A percentile compares a stretch with the other conserved stretches of the same genome.
These are phyloP conservation scores for Pythium coloratum DNA, from an alignment of 352 stramenopile genomes.

Conservation along the genomic window DNA sequence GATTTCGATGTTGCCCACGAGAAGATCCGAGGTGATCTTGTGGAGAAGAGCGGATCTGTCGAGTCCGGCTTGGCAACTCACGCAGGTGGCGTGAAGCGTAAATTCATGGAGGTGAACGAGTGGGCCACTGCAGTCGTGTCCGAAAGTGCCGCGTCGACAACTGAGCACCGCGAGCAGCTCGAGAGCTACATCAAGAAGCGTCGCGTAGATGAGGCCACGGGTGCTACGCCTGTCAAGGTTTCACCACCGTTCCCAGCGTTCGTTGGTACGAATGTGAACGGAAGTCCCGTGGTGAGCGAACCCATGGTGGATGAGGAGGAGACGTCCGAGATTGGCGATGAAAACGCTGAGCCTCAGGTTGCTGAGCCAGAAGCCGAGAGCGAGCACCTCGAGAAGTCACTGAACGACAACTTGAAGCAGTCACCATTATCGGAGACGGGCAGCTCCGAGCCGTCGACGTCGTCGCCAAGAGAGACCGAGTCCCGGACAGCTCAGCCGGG, in stretches of 20 bases:
- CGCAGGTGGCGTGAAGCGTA: slow-evolving; percentile 23
- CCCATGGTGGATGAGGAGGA: neutral
- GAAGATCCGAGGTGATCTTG: slow-evolving; percentile 7
- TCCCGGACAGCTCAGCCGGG: neutral
- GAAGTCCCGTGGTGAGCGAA: neutral
- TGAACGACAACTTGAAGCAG: slow-evolving; percentile 11
- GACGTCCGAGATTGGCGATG: neutral
- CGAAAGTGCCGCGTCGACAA: slow-evolving; percentile 10
- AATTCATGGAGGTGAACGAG: slow-evolving; percentile 13
- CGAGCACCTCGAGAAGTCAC: neutral
- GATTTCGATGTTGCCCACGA: slow-evolving; percentile 12
- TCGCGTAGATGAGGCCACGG: slow-evolving; percentile 19
- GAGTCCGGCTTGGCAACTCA: slow-evolving; percentile 14
- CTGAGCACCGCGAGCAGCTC: slow-evolving; percentile 18
- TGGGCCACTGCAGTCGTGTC: slow-evolving; percentile 8
- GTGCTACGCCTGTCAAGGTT: slow-evolving; percentile 26
- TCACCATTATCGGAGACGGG: slow-evolving; percentile 13
- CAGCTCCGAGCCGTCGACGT: slow-evolving; percentile 8
- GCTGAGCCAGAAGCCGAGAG: slow-evolving; percentile 7
- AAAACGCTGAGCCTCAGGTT: slow-evolving; percentile 18
- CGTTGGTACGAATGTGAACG: slow-evolving; percentile 15
- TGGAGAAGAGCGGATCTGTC: slow-evolving; percentile 5
- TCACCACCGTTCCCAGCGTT: slow-evolving; percentile 24
- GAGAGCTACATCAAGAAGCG: slow-evolving; percentile 28
- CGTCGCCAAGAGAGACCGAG: slow-evolving; percentile 6